Evolutionary conservation across 2,329 filamentous ascomycete genomes (phyloP).

Genomic region (Daldinia eschscholtzii): DNA sequence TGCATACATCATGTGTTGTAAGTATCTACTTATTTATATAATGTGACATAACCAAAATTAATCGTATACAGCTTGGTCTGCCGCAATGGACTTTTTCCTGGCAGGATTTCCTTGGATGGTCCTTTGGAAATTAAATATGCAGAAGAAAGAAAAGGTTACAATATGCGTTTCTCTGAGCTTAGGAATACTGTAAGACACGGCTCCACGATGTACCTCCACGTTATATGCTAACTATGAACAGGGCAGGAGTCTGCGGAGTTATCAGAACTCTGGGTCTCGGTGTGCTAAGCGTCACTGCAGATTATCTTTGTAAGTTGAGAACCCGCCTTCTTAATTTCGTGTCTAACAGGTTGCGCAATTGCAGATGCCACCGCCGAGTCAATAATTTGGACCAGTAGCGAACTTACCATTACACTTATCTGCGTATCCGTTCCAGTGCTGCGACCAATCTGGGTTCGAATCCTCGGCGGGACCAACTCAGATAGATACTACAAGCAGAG

Average conservation of each 20-base stretch:
- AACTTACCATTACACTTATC: slow-evolving; percentile 40
- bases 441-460: slow-evolving; percentile 38
- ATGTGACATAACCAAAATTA: neutral
- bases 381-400: slow-evolving; percentile 39
- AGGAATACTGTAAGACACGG: slow-evolving; percentile 34
- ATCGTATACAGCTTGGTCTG: slow-evolving; percentile 36
- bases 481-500: slow-evolving; percentile 29
- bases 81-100: slow-evolving; percentile 43
- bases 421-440: slow-evolving; percentile 40
- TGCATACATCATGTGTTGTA: slow-evolving; percentile 41
- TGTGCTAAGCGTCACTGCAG: slow-evolving; percentile 24
- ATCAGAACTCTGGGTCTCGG: slow-evolving; percentile 33
- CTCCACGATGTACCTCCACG: neutral
- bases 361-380: slow-evolving; percentile 39
- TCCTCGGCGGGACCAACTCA: slow-evolving; percentile 19
- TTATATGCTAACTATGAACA: slow-evolving; percentile 5
- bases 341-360: neutral
- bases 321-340: neutral
- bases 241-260: slow-evolving; percentile 38
- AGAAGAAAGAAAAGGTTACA: slow-evolving; percentile 37
- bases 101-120: slow-evolving; percentile 39
- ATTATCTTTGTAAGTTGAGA: slow-evolving; percentile 37
- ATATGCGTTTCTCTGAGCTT: slow-evolving; percentile 40
- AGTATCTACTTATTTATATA: slow-evolving; percentile 8
- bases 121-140: slow-evolving; percentile 42